Percentiles rank a stretch among this genome's conserved stretches.
Conservation (phyloP, 345 rosid species). For the Cardiospermum halicacabum region DNA sequence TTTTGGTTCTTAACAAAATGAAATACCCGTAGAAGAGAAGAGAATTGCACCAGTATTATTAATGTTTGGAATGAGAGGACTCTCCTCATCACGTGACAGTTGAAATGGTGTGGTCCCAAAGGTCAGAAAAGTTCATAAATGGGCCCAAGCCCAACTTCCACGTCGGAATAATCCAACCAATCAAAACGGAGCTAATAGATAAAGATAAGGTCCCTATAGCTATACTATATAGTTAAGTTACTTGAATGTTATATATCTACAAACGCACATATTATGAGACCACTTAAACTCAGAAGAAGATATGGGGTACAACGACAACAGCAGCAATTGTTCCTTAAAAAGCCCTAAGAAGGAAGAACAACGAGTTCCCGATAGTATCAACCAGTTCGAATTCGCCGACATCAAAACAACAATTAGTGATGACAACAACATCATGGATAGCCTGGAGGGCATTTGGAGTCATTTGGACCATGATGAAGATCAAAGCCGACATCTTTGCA, state of each 20-base stretch:
- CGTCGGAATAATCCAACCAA: slow-evolving; percentile 20
- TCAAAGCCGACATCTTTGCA: neutral
- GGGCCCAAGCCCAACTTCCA: slow-evolving; percentile 10
- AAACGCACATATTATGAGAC: neutral
- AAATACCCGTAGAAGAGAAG: no score
- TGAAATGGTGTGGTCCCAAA: slow-evolving; percentile 4
- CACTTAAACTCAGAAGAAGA: neutral
- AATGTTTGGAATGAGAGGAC: no score
- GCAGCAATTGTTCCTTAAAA: slow-evolving; percentile 27
- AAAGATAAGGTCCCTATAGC: slow-evolving; percentile 39
- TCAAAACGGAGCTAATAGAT: slow-evolving; percentile 22
- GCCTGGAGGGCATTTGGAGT: slow-evolving; percentile 30
- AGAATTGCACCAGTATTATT: no score
- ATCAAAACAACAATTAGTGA: neutral
- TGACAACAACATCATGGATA: slow-evolving; percentile 13
- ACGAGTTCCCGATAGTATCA: slow-evolving; percentile 21
- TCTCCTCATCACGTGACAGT: slow-evolving; percentile 3
- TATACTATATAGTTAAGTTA: no score
- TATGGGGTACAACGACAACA: slow-evolving; percentile 37
- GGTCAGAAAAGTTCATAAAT: slow-evolving; percentile 1
- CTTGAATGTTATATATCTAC: no score
- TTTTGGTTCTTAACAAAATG: no score
- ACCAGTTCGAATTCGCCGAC: slow-evolving; percentile 7
- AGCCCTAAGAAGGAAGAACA: slow-evolving; percentile 43
- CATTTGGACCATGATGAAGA: slow-evolving; percentile 21